Evolutionary conservation across 257 asterid species (phyloP), one percentile per base, ranked within the genome.

Genomic region (Nicotiana otophora): DNA sequence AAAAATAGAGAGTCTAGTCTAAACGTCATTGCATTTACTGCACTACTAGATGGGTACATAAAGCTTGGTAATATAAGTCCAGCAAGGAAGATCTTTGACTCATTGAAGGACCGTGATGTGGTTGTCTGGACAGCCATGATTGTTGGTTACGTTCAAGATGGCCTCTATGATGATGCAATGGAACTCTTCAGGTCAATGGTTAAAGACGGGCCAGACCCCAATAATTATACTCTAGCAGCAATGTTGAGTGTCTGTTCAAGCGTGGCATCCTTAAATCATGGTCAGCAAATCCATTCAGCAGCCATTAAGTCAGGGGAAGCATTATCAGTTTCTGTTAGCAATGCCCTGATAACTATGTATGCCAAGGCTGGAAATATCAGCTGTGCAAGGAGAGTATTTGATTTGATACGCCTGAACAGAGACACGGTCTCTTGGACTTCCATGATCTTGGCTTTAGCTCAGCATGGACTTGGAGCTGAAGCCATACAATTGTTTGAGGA

Each of bases 41-140:
- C 97, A 80, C 87, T 95, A 68, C 87, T 95, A 77, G 96, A 93
- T 88, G 97, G 99, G 53, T 95, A 92, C 10, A 68, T 91, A 81
- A 95, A 95, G 90, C 87, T 89, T 72, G 98, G 97, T 78, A 91
- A 95, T 87, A 81, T 93, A 65, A 65, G 81, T 88, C 92, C 99
- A n/a, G 97, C 98, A 19, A 89, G 95, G 88, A 66, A 87, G 87
- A 92, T 95, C 36, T 95, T 95, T 68, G 89, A 95, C 85, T 86
- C 89, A 33, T 86, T 94, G 88, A 64, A 68, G 42, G 88, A 91
- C 54, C 92, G 92, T 33, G 98, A 95, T 88, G 98, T 95, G 75
- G 94, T 95, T 82, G 89, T 93, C 26, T 95, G 97, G 95, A 95
- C 99, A 1, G 98, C 98, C 53, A 93, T 93, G 97, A 87, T 95